Evolutionary conservation across 2,329 filamentous ascomycete species (phyloP), one percentile per base, ranked within the genome.

Genomic region (Grosmannia clavigera): DNA sequence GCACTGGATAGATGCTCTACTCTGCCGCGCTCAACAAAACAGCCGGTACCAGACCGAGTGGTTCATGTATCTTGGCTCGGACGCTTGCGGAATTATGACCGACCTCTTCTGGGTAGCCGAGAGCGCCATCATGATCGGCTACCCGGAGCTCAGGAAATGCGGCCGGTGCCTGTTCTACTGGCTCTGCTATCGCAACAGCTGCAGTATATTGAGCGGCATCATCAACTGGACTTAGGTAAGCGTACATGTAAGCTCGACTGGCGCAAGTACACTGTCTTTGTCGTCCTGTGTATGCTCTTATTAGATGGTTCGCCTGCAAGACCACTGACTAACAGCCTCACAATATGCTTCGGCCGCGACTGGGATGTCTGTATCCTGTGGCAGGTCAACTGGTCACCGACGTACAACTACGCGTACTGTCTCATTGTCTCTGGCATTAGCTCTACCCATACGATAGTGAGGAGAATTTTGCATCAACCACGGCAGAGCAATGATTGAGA

Each of bases 51-150:
- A 74, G 0, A 69, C 70, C 1, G 69, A 74, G 48, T 76, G 74
- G 75, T 73, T 77, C 48, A 71, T 76, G 0, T 69, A 76, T 40
- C 68, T 77, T 11, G 74, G 75, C 1, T 73, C 73, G 0, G 73
- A 70, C 0, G 70, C 69, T 31, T 77, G 75, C 57, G 75, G 75
- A 10, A 58, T 73, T 12, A 72, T 72, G 0, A 74, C 72, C 0
- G 52, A 52, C 70, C 69, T 0, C 68, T 72, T 0, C 65, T 22
- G 87, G 87, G 84, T 84, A 75, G 81, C 85, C 0, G 87, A 90
- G 70, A 84, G 84, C 1, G 86, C 87, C 0, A 87, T 90, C 60
- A 85, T 85, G 0, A 80, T 90, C n/a, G 78, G 82, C 0, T 90
- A 90, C 63, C 86, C 86, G 0, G 86, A 89, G 65, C 84, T 85